phyloP scores from a whole-genome alignment of 352 stramenopile species.

The Phytophthora europaea region DNA sequence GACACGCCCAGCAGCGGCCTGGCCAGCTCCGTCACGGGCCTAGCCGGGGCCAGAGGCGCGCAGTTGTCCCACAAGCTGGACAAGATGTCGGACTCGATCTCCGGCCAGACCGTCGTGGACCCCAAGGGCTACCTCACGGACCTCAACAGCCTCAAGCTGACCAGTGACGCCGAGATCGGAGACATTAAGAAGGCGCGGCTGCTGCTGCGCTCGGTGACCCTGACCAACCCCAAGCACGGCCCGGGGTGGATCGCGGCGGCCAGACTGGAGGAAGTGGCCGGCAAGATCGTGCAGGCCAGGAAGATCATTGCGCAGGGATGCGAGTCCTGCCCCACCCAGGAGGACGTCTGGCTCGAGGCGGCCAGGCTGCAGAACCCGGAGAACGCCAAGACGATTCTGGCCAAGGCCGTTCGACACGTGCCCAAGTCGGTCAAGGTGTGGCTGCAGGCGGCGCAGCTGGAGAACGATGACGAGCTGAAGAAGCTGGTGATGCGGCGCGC shows the following conservation, averaged over 20 bases:
- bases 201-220: conserved; percentile 96
- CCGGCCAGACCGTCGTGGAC: conserved; percentile 97
- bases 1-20: conserved; percentile 72
- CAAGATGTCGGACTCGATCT: conserved; percentile 97
- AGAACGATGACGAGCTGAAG: conserved; percentile 89
- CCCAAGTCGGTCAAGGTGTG: conserved; percentile 97
- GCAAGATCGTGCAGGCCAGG: conserved; percentile 96
- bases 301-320: conserved; percentile 99
- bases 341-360: conserved; percentile 99
- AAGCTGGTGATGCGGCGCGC: conserved; percentile 92
- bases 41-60: conserved; percentile 93
- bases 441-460: conserved; percentile 96
- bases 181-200: conserved; percentile 99
- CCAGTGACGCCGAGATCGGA: conserved; percentile 95
- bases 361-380: conserved; percentile 95
- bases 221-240: conserved; percentile 99
- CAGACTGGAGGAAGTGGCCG: conserved; percentile 98
- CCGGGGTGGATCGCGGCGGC: conserved; percentile 99
- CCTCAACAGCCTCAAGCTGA: conserved; percentile 96
- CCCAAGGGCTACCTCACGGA: conserved; percentile 99
- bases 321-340: conserved; percentile 95
- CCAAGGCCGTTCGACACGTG: conserved; percentile 94
- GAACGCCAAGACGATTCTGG: conserved; percentile 98
- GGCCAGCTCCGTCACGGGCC: conserved; percentile 83
- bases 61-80: conserved; percentile 97